Percentiles rank a stretch among this genome's conserved stretches.
Conservation (phyloP, 2,329 filamentous ascomycete genomes). For the Xenosphaeropsis pyriputrescens region DNA sequence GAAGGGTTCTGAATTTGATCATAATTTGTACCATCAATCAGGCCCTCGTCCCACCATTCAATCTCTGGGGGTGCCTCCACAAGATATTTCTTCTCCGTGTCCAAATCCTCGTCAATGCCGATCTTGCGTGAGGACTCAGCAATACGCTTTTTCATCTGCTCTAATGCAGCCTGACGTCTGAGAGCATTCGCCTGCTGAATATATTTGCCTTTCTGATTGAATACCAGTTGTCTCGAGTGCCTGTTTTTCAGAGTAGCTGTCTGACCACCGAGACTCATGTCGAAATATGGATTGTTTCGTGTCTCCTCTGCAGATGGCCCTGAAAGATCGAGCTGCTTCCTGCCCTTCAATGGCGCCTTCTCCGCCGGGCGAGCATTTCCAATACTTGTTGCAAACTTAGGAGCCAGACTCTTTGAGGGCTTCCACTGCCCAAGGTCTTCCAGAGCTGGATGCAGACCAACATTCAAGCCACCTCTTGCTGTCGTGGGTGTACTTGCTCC, state of each 20-base stretch:
- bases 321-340: conserved; percentile 38
- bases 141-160: conserved; percentile 89
- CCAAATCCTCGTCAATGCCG: conserved; percentile 83
- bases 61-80: conserved; percentile 73
- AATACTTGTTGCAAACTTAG: conserved; percentile 23
- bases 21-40: conserved; percentile 66
- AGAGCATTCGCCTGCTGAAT: conserved; percentile 87
- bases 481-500: conserved; percentile 7
- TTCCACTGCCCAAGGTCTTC: conserved; percentile 37
- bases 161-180: conserved; percentile 73
- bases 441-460: conserved; percentile 48
- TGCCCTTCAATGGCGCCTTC: conserved; percentile 24
- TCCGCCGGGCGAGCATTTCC: conserved; percentile 22
- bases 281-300: conserved; percentile 70
- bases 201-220: conserved; percentile 95
- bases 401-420: conserved; percentile 20
- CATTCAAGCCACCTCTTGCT: conserved; percentile 26
- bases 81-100: conserved; percentile 79
- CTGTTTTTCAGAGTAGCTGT: conserved; percentile 43
- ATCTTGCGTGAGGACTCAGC: conserved; percentile 76
- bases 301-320: conserved; percentile 42
- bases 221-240: conserved; percentile 63
- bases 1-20: conserved; percentile 47
- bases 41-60: conserved; percentile 95
- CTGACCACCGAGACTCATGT: conserved; percentile 49